These are phyloP conservation scores for Kodamaea derodonti DNA, from an alignment of 1,139 yeast genomes.

Conservation along the genomic window DNA sequence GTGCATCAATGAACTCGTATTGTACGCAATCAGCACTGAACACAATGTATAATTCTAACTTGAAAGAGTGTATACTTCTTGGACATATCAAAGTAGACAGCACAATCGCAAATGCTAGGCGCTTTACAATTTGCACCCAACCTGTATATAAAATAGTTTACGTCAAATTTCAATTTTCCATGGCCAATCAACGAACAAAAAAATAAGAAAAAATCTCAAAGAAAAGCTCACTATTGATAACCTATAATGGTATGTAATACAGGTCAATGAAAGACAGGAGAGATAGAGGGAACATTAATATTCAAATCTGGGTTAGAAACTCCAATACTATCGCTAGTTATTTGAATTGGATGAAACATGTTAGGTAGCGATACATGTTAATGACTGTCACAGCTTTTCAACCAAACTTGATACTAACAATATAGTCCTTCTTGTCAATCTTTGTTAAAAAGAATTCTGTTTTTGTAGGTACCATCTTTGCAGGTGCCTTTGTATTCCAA, in stretches of 20 bases:
- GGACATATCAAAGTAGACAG: no score
- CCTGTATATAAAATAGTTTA: neutral
- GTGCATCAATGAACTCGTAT: no score
- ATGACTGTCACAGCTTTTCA: neutral
- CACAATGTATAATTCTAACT: no score
- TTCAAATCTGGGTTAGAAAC: no score
- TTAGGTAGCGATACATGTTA: neutral
- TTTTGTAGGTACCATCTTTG: constrained; percentile 81
- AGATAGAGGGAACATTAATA: no score
- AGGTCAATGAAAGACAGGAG: neutral
- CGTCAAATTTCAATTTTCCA: neutral
- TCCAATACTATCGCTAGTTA: no score
- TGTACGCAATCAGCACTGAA: no score
- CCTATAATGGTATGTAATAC: neutral
- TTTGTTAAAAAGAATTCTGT: constrained; percentile 91
- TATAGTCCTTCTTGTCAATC: constrained; percentile 13
- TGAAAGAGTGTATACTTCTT: no score
- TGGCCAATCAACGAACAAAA: neutral
- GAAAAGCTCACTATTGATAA: neutral
- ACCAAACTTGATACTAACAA: constrained; percentile 11
- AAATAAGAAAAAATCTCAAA: neutral
- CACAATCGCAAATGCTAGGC: no score
- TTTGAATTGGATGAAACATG: no score
- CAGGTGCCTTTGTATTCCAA: constrained; percentile 88
- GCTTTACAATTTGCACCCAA: neutral